Base-by-base conservation (phyloP, 2,329 filamentous ascomycete genomes). In the Colletotrichum sp. region DNA sequence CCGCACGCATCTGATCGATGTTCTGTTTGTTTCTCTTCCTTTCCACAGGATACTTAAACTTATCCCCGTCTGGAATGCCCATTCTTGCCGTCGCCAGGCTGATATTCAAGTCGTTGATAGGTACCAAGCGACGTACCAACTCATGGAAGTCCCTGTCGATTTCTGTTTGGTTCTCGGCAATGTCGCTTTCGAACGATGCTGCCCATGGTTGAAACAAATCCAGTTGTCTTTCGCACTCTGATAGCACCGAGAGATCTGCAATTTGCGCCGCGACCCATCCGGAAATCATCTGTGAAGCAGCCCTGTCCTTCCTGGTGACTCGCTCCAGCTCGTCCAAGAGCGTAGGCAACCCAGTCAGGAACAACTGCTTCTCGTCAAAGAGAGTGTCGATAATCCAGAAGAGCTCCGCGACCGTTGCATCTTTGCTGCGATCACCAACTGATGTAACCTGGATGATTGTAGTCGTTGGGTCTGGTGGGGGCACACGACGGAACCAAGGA, bases 131-230 rank as follows among this genome's bases (percentile, higher is more conserved):
- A 34, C 74, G 30, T 3, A 61, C 81, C 4, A 59, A 61, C 6
- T 78, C 60, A 0, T 55, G 55, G 64, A 79, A 84, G 2, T 84
- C 81, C 12, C 77, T 73, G 43, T 83, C 77, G 28, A 86, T 80
- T 0, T 63, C 76, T 1, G 80, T 77, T 6, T 79, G 32, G 21
- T 73, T 73, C 0, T 84, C 76, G 2, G 77, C 77, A n/a, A 82
- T 65, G 4, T 79, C 77, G 10, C 67, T 13, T 8, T 87, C 84
- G 61, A 88, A 89, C 0, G 77, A 82, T 36, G 79, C 81, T 4
- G 87, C 86, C 88, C 89, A 90, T 0, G 89, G 89, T 61, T 88
- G 86, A 76, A 86, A 90, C 1, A 86, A 72, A 3, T 88, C 80
- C 4, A 91, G 77, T 72, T 91, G 88, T 7, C 81, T 80, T 9